These are phyloP conservation scores for Hirsutella thompsonii DNA, from an alignment of 2,329 filamentous ascomycete species.

Conservation along the genomic window DNA sequence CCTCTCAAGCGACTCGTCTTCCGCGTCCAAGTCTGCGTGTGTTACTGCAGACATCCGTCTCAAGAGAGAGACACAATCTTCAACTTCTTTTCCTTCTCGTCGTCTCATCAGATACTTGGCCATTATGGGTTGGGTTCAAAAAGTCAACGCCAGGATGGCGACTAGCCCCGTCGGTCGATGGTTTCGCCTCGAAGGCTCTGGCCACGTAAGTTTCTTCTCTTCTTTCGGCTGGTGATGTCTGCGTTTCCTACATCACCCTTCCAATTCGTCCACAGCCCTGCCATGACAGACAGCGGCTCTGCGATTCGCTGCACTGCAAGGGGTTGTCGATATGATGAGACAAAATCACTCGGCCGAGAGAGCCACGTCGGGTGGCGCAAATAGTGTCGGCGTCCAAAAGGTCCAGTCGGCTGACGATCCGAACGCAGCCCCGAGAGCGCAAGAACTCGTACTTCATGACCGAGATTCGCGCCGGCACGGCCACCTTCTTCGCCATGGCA, in stretches of 20 bases:
- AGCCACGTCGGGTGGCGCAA: no score
- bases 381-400: no score
- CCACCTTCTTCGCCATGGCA: constrained; percentile 59
- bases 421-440: constrained; percentile 48
- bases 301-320: no score
- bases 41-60: not conserved
- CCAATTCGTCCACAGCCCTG: not conserved
- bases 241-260: not conserved
- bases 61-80: not conserved
- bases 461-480: constrained; percentile 70
- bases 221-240: not conserved
- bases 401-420: not conserved
- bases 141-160: constrained; percentile 45
- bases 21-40: no score
- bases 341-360: no score
- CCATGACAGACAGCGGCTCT: no score
- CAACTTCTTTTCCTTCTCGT: not conserved
- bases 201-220: constrained; percentile 54
- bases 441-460: constrained; percentile 70
- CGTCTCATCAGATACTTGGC: not conserved
- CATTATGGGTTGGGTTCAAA: constrained; percentile 35
- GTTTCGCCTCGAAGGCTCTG: constrained; percentile 72
- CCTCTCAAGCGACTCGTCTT: no score
- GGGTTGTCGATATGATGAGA: no score
- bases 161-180: constrained; percentile 52